These are phyloP conservation scores for Rostrohypoxylon terebratum DNA, from an alignment of 495 filamentous ascomycete species.

Conservation along the genomic window DNA sequence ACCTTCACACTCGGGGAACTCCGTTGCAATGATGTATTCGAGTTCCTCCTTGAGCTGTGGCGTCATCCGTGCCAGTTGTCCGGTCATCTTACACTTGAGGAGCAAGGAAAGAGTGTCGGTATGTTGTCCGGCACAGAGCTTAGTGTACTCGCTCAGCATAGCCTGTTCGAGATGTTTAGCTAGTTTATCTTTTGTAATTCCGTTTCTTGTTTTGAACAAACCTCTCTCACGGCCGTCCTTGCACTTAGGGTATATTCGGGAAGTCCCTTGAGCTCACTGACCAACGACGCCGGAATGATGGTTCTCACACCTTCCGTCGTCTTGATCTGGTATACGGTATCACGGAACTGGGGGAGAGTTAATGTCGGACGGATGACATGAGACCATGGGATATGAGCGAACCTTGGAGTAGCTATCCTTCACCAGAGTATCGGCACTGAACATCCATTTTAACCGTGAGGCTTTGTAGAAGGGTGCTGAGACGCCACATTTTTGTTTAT, in stretches of 20 bases:
- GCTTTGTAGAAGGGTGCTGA: conserved; percentile 50
- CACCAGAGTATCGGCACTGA: conserved; percentile 50
- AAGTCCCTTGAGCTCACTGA: conserved; percentile 54
- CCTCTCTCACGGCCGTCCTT: conserved; percentile 53
- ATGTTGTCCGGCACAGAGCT: conserved; percentile 49
- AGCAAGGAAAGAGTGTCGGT: conserved; percentile 48
- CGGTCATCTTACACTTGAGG: conserved; percentile 49
- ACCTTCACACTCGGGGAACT: conserved; percentile 53
- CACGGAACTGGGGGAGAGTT: conserved; percentile 48
- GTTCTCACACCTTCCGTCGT: conserved; percentile 55
- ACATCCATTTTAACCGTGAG: conserved; percentile 53
- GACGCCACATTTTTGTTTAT: conserved; percentile 40
- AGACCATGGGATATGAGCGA: neutral
- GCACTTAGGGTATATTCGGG: conserved; percentile 54
- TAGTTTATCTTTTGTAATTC: neutral
- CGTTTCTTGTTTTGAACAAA: conserved; percentile 13
- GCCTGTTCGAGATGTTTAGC: conserved; percentile 40
- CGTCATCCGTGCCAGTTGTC: conserved; percentile 49
- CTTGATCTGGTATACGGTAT: conserved; percentile 54
- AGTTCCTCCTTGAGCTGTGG: conserved; percentile 51
- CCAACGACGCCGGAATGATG: conserved; percentile 51
- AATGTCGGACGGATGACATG: neutral
- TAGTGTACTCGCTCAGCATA: conserved; percentile 54
- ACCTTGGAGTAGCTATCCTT: conserved; percentile 54
- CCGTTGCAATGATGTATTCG: conserved; percentile 48